A percentile compares a stretch with the other conserved stretches of the same genome.
These are phyloP conservation scores for Aspergillus olivimuriae DNA, from an alignment of 495 filamentous ascomycete species.

Conservation along the genomic window DNA sequence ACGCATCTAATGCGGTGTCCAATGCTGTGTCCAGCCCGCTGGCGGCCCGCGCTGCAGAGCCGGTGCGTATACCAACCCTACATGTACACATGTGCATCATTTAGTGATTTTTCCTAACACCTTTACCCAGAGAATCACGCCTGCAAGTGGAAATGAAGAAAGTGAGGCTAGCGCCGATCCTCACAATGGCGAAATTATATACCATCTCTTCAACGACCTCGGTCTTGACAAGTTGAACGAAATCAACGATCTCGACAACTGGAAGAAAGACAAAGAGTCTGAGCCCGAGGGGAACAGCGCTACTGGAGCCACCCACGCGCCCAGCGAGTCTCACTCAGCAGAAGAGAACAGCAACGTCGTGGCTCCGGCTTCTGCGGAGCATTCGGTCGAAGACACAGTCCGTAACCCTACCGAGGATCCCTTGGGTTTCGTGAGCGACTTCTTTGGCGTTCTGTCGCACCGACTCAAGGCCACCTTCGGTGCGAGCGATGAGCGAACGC, in stretches of 20 bases:
- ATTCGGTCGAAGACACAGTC: slow-evolving; percentile 7
- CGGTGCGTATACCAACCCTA: neutral
- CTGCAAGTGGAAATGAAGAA: too few relatives aligned
- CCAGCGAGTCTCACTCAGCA: too few relatives aligned
- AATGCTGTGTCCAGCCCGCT: neutral
- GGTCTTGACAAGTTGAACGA: too few relatives aligned
- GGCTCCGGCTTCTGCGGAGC: slow-evolving; percentile 2
- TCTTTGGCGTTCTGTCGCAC: slow-evolving; percentile 16
- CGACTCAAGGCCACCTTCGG: slow-evolving; percentile 20
- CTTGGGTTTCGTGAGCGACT: slow-evolving; percentile 13
- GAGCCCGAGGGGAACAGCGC: slow-evolving; percentile 10
- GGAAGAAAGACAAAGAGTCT: slow-evolving; percentile 1
- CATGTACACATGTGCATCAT: too few relatives aligned
- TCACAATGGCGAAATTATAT: too few relatives aligned
- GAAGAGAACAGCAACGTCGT: neutral
- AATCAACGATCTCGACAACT: slow-evolving; percentile 14
- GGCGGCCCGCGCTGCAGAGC: neutral
- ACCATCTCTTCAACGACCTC: slow-evolving; percentile 11
- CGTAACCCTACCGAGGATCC: slow-evolving; percentile 15
- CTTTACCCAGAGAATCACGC: neutral
- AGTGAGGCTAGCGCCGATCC: too few relatives aligned
- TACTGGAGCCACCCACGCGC: slow-evolving; percentile 2
- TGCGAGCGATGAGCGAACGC: slow-evolving; percentile 29
- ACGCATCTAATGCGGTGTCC: too few relatives aligned
- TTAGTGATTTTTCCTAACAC: too few relatives aligned